Evolutionary conservation across 441 rosid species (phyloP).

Genomic region (Populus hybrid): DNA sequence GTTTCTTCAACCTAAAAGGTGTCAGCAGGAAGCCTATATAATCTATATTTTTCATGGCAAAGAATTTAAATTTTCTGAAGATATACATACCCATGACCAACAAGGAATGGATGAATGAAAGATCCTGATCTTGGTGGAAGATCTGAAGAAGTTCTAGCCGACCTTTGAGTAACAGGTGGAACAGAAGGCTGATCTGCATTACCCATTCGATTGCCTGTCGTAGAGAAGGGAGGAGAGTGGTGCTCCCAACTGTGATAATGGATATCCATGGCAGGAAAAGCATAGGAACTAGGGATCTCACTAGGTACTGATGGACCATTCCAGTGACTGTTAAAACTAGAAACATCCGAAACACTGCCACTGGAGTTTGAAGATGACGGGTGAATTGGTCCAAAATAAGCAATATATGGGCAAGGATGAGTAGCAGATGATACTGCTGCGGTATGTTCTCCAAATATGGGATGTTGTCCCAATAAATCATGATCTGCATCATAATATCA

Average conservation of each 20-base stretch:
- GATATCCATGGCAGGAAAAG: conserved; percentile 72
- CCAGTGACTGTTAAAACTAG: conserved; percentile 74
- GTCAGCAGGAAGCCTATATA: background rate
- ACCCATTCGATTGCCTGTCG: conserved; percentile 50
- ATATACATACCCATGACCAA: conserved; percentile 67
- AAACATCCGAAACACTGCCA: conserved; percentile 64
- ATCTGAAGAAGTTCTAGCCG: conserved; percentile 58
- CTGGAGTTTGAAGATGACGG: conserved; percentile 75
- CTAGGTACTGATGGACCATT: conserved; percentile 63
- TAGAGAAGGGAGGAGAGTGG: conserved; percentile 63
- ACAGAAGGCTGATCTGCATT: conserved; percentile 59
- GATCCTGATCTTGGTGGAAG: conserved; percentile 65
- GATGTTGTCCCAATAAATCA: conserved; percentile 69
- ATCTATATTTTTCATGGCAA: background rate
- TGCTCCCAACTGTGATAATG: conserved; percentile 89
- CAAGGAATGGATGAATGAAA: conserved; percentile 67
- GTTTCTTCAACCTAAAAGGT: background rate
- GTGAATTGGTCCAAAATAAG: conserved; percentile 82
- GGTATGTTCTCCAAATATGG: conserved; percentile 71
- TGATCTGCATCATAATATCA: conserved; percentile 61
- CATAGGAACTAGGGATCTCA: conserved; percentile 67
- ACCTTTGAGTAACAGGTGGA: conserved; percentile 57
- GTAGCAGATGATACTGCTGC: conserved; percentile 59
- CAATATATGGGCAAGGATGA: conserved; percentile 86
- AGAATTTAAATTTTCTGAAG: background rate